Evolutionary conservation across 1,139 yeast genomes (phyloP), one percentile per base, ranked within the genome.

Genomic region (Sugiyamaella paludigena): DNA sequence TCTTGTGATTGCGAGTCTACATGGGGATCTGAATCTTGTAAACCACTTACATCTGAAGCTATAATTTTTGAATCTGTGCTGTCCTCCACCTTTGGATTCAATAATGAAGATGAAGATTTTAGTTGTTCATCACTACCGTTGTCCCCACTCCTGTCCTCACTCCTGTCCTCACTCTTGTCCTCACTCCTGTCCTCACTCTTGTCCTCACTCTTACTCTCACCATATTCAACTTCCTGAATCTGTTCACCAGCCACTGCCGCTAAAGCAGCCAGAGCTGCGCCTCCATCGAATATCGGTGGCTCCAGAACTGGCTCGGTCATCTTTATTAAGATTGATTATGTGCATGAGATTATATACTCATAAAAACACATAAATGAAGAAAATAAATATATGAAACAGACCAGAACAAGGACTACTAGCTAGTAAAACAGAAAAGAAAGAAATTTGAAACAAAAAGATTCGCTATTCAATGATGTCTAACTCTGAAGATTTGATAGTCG

Each of bases 231-330:
- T 19, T 19, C 24, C 24, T 4, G 5, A 4, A 19, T 19, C 24
- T 19, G 24, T 19, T 19, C 24, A 19, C 36, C 45, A 27, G 36
- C 36, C 12, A 29, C 40, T 7, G 45, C 45, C 13, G 45, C 45
- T 16, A 40, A 39, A 28, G 45, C 45, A 10, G 45, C 45, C 39
- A 42, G 36, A 11, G 45, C 45, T 4, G 45, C 45, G 24, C 35
- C 42, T 12, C 42, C 42, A 39, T 31, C 42, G 12, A 39, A 15
- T 27, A 27, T 28, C 31, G 19, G 28, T 29, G 40, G 10, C 32
- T 33, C 10, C n/a, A 39, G 39, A 11, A 30, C 43, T 29, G 43
- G 36, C 31, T 30, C 43, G 32, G 30, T 39, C 43, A 39, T 39
- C 9, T 10, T 39, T 39, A 15, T 38, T 28, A 19, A 19, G 24